A percentile compares a stretch with the other conserved stretches of the same genome.
Evolutionary conservation across 106 monocot genomes (phyloP).

Genomic region (Hemerocallis citrina): DNA sequence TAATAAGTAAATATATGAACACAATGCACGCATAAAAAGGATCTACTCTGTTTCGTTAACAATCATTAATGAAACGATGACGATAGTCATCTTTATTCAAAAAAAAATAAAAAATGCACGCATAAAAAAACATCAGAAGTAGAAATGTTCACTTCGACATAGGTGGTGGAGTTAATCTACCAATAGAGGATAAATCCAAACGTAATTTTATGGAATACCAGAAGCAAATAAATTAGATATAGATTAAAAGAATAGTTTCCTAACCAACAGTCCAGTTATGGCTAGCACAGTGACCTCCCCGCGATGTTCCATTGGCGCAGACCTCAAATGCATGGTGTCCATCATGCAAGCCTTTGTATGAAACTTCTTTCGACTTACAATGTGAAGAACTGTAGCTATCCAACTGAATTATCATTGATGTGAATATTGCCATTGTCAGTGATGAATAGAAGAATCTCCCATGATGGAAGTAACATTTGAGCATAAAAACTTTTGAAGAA

Average conservation of each 20-base stretch:
- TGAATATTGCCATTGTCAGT: slow-evolving; percentile 10
- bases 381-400: slow-evolving; percentile 33
- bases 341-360: slow-evolving; percentile 49
- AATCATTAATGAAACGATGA: too few relatives aligned
- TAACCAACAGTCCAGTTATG: slow-evolving; percentile 85
- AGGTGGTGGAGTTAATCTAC: too few relatives aligned
- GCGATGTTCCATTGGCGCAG: slow-evolving; percentile 50
- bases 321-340: slow-evolving; percentile 67
- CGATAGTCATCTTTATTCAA: too few relatives aligned
- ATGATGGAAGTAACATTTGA: background rate
- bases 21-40: too few relatives aligned
- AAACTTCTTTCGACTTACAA: slow-evolving; percentile 40
- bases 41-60: too few relatives aligned
- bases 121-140: too few relatives aligned
- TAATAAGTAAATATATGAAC: too few relatives aligned
- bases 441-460: background rate
- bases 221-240: background rate
- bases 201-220: background rate
- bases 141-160: too few relatives aligned
- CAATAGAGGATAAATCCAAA: too few relatives aligned
- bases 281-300: slow-evolving; percentile 39
- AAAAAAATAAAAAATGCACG: too few relatives aligned
- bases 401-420: slow-evolving; percentile 64
- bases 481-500: background rate
- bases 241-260: slow-evolving; percentile 15